A percentile compares a stretch with the other conserved stretches of the same genome.
Evolutionary conservation across 345 rosid species (phyloP).

Genomic region (Corymbia maculata): DNA sequence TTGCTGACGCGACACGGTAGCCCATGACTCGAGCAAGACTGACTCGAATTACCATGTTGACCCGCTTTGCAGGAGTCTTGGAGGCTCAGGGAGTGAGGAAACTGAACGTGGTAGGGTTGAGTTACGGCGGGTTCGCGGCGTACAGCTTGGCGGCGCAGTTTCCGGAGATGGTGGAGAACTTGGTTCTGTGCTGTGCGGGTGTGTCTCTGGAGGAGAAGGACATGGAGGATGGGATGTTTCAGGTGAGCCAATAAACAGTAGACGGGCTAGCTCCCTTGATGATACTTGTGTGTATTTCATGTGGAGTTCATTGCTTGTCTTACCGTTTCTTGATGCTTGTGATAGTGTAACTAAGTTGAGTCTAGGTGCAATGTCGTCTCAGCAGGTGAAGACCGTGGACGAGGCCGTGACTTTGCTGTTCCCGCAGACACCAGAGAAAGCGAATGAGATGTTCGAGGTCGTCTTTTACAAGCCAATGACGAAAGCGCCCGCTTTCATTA

Average conservation of each 20-base stretch:
- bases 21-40: not conserved
- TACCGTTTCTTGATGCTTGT: not conserved
- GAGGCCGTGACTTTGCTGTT: constrained; percentile 5
- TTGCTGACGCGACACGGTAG: not conserved
- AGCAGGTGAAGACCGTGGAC: not conserved
- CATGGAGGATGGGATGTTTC: constrained; percentile 4
- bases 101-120: constrained; percentile 10
- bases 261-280: not conserved
- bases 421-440: constrained; percentile 6
- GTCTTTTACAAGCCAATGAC: constrained; percentile 2
- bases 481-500: not conserved
- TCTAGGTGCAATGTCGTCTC: not conserved
- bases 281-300: not conserved
- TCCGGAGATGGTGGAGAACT: constrained; percentile 6
- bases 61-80: not conserved
- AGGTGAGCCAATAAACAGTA: not conserved
- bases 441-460: not conserved
- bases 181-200: constrained; percentile 8
- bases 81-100: not conserved
- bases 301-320: not conserved
- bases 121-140: constrained; percentile 16
- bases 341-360: not conserved
- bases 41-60: not conserved
- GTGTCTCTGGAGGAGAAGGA: constrained; percentile 15
- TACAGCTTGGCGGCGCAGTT: constrained; percentile 13